Evolutionary conservation across 805 yeast species (phyloP), one percentile per base, ranked within the genome.

Genomic region (Blastobotrys mokoenaii): DNA sequence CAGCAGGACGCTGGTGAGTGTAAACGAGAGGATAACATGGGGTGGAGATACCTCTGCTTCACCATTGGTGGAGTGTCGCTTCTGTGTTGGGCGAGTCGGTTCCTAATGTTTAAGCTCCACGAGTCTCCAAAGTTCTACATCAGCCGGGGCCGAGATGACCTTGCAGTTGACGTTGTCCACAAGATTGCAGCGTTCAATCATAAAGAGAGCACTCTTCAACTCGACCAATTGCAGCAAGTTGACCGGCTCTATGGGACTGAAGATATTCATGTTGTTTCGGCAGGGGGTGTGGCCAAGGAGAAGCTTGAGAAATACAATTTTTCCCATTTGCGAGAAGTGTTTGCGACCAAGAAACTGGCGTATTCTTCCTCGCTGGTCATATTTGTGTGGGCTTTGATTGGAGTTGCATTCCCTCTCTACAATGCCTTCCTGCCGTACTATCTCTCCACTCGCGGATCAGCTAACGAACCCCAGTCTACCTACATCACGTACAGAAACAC

Each of bases 1-100:
- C 54, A 67, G 61, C 55, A 56, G 10, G 56, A 68, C 60, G 55
- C 55, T n/a, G 55, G 67, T 61, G 41, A 60, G 30, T 77, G 82
- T 58, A 63, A 65, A 18, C 63, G 72, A 11, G 46, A 52, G n/a
- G 56, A 63, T 27, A 78, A 78, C 56, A 67, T 71, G 60, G 82
- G 83, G 40, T 78, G 82, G 82, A 62, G 82, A 54, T 78, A 77
- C 58, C 64, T 69, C 41, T 70, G 74, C 66, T 74, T 67, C 58
- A 67, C 72, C 16, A 69, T 74, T 57, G 74, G 79, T n/a, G 78
- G 72, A 2, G 59, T 77, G 43, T 77, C 77, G 3, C 41, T 70
- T 35, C 62, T 68, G 50, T 70, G 69, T 50, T 74, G 75, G 10
- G 54, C 73, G 47, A 60, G 73, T 11, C 71, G 79, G 16, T 46